Evolutionary conservation across 2,329 filamentous ascomycete species (phyloP).

Genomic region (Fusarium dlaminii): DNA sequence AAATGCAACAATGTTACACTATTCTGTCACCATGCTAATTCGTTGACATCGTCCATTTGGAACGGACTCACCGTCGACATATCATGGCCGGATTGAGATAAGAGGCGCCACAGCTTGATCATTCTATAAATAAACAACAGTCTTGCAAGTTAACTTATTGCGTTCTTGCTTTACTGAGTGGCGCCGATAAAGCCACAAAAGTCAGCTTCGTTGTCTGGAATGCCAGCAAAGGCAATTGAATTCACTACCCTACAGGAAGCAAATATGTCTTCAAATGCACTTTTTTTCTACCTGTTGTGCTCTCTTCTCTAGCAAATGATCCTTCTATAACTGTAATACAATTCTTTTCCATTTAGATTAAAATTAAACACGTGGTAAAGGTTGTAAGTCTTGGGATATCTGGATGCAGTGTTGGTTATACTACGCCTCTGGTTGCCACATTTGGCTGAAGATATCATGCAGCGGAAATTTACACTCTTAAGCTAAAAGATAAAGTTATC

Average conservation of each 20-base stretch:
- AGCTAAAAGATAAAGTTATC: not conserved
- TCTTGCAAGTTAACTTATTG: fast-evolving
- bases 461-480: not conserved
- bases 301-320: fast-evolving
- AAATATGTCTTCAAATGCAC: fast-evolving
- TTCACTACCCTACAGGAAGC: not conserved
- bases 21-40: fast-evolving
- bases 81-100: not conserved
- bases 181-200: not conserved
- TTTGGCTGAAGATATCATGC: not conserved
- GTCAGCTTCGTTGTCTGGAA: not conserved
- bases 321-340: fast-evolving
- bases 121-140: not conserved
- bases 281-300: fast-evolving
- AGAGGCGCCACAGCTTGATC: not conserved
- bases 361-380: fast-evolving
- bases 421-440: fast-evolving
- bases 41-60: fast-evolving
- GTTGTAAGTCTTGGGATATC: fast-evolving
- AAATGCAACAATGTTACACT: no score
- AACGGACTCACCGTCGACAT: fast-evolving
- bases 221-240: fast-evolving
- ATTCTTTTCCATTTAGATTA: fast-evolving
- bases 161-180: not conserved
- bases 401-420: fast-evolving